Conservation (phyloP, 108 stramenopile genomes). For the Bacterosira constricta region DNA sequence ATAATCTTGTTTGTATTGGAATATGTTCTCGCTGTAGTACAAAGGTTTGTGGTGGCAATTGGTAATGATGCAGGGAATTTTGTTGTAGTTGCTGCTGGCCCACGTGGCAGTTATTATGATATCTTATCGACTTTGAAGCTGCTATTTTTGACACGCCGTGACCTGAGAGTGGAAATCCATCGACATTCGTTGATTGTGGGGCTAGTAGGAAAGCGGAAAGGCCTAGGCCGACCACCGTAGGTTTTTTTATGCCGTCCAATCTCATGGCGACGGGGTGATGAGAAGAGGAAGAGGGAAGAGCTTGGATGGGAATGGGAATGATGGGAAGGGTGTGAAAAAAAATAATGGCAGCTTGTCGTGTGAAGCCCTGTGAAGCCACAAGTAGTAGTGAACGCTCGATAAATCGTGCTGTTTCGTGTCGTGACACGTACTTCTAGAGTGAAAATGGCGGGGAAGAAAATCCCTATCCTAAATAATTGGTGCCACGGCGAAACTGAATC, state of each 20-base stretch:
- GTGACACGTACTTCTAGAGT: no score
- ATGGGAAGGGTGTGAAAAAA: background rate
- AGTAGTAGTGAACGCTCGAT: no score
- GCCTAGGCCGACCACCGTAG: conserved; percentile 2
- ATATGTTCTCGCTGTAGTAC: background rate
- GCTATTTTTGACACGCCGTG: background rate
- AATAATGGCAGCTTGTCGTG: background rate
- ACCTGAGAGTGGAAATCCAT: background rate
- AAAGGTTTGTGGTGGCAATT: no score
- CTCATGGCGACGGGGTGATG: background rate
- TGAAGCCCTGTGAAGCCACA: no score
- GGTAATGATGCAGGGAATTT: background rate
- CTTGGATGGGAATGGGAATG: background rate
- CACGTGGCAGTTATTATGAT: background rate
- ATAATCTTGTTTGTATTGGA: background rate
- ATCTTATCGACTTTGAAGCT: background rate
- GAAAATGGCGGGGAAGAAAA: no score
- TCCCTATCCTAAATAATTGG: no score
- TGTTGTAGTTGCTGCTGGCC: background rate
- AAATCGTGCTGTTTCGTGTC: no score
- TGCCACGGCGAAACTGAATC: no score
- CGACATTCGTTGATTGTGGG: background rate
- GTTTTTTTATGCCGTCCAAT: background rate
- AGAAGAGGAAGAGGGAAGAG: background rate
- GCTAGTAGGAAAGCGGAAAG: background rate